Conservation (phyloP, 2,329 filamentous ascomycete species). For the Pestalotiopsis fici region DNA sequence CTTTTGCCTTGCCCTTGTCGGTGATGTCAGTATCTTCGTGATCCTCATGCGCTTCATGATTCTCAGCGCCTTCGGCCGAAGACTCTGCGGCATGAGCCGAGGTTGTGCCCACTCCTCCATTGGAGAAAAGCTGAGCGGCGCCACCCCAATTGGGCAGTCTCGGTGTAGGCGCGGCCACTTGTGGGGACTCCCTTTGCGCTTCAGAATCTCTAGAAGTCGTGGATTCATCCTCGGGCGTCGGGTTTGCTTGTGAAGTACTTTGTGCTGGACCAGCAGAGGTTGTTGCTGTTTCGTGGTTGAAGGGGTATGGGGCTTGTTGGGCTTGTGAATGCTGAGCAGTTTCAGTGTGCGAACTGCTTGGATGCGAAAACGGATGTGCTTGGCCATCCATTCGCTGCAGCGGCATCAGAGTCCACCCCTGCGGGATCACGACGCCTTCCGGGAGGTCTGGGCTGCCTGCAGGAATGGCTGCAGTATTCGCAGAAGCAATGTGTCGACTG, state of each 20-base stretch:
- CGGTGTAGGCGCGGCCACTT: conserved; percentile 49
- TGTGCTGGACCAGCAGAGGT: background rate
- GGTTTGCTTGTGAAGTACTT: background rate
- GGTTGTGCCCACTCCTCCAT: conserved; percentile 18
- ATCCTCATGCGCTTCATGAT: conserved; percentile 12
- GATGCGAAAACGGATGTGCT: background rate
- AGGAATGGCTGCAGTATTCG: conserved; percentile 53
- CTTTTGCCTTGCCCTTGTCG: conserved; percentile 26
- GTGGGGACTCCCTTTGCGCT: conserved; percentile 23
- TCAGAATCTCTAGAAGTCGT: conserved; percentile 11
- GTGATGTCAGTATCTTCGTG: conserved; percentile 17
- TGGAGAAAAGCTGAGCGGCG: conserved; percentile 47
- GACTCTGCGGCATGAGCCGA: conserved; percentile 10
- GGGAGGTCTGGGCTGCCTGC: conserved; percentile 63
- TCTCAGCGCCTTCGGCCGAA: conserved; percentile 13
- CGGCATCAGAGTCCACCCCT: conserved; percentile 66
- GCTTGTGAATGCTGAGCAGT: background rate
- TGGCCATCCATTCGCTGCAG: conserved; percentile 53
- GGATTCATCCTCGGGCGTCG: background rate
- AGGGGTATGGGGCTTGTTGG: background rate
- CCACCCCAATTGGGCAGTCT: conserved; percentile 53
- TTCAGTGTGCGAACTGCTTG: background rate
- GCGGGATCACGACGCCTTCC: conserved; percentile 63
- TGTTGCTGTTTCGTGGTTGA: background rate
- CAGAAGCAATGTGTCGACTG: conserved; percentile 47